These are phyloP conservation scores for Phlyctochytrium bullatum DNA, from an alignment of 192 early-diverging fungal genomes.

Conservation along the genomic window DNA sequence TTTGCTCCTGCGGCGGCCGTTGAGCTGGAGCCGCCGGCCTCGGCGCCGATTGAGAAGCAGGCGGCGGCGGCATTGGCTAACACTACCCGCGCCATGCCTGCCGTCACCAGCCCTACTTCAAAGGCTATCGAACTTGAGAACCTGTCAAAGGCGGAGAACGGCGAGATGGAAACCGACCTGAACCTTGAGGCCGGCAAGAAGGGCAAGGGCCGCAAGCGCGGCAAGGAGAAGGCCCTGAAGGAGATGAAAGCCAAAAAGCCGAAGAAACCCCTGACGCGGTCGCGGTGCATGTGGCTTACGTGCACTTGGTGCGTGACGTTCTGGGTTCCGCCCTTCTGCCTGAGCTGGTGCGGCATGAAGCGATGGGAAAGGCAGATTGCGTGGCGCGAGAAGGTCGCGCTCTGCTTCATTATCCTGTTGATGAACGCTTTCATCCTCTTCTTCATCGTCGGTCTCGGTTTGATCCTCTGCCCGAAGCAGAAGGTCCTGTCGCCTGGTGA, in stretches of 20 bases:
- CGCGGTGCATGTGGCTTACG: constrained; percentile 72
- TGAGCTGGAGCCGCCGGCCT: background rate
- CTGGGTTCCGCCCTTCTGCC: constrained; percentile 69
- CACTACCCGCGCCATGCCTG: background rate
- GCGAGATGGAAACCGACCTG: background rate
- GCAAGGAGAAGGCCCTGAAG: background rate
- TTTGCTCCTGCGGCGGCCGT: background rate
- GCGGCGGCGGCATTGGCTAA: background rate
- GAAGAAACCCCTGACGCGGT: constrained; percentile 50
- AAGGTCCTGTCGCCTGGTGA: constrained; percentile 52
- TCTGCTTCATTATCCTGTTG: constrained; percentile 85
- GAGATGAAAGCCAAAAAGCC: constrained; percentile 4
- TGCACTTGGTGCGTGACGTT: constrained; percentile 78
- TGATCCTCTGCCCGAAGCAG: constrained; percentile 77
- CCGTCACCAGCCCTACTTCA: constrained; percentile 2
- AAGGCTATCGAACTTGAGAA: constrained; percentile 4
- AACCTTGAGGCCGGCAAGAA: background rate
- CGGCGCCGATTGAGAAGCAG: no score
- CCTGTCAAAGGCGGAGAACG: constrained; percentile 1
- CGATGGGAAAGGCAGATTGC: constrained; percentile 80
- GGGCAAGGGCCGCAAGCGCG: no score
- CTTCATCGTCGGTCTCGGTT: constrained; percentile 64
- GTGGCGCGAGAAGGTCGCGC: constrained; percentile 96
- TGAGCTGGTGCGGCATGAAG: constrained; percentile 78
- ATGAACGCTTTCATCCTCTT: constrained; percentile 81